Evolutionary conservation across 352 stramenopile species (phyloP).

Genomic region (Pythium insidiosum): DNA sequence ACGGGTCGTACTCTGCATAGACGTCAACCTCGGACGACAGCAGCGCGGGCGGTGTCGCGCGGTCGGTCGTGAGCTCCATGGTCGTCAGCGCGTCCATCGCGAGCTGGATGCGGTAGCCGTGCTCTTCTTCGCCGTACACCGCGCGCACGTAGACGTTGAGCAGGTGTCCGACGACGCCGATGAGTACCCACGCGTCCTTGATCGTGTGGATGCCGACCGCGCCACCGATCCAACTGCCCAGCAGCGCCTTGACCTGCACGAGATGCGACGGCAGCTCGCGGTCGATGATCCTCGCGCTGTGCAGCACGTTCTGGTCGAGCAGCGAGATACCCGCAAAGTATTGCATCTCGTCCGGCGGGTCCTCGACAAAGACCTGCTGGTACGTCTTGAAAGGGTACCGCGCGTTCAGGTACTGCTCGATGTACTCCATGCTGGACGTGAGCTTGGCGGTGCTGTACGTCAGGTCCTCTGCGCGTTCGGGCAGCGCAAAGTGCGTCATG

Average conservation of each 20-base stretch:
- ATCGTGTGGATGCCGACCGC: slow-evolving; percentile 78
- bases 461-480: slow-evolving; percentile 68
- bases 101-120: slow-evolving; percentile 79
- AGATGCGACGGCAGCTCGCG: slow-evolving; percentile 72
- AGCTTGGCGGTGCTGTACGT: slow-evolving; percentile 68
- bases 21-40: slow-evolving; percentile 76
- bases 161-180: slow-evolving; percentile 73
- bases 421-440: slow-evolving; percentile 70
- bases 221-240: slow-evolving; percentile 74
- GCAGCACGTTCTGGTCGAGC: slow-evolving; percentile 70
- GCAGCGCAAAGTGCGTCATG: slow-evolving; percentile 81
- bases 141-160: slow-evolving; percentile 78
- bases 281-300: slow-evolving; percentile 76
- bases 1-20: slow-evolving; percentile 75
- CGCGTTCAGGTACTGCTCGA: slow-evolving; percentile 57
- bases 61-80: slow-evolving; percentile 72
- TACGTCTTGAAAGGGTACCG: slow-evolving; percentile 84
- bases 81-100: slow-evolving; percentile 80
- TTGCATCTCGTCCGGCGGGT: slow-evolving; percentile 65
- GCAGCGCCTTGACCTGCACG: slow-evolving; percentile 67
- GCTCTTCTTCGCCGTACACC: slow-evolving; percentile 78
- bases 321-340: slow-evolving; percentile 60
- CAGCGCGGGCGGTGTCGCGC: slow-evolving; percentile 47
- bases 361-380: slow-evolving; percentile 83
- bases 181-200: slow-evolving; percentile 79